Evolutionary conservation across 208 protist species (phyloP).

Genomic region (Angomonas ambiguus): DNA sequence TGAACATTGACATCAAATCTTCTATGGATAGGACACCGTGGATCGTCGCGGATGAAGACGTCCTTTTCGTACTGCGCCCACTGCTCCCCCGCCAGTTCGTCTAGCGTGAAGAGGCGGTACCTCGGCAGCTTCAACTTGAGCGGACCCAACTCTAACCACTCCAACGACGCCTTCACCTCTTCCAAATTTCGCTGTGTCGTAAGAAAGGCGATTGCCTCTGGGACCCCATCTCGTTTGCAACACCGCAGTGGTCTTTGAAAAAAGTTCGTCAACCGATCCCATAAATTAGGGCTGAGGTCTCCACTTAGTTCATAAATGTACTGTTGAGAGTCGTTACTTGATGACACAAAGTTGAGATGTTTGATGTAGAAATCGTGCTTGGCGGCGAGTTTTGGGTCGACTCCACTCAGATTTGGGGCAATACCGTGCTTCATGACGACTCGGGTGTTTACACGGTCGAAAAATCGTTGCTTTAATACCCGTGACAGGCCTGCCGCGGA

Average conservation of each 20-base stretch:
- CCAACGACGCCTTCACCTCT: constrained; percentile 14
- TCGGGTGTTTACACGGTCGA: background rate
- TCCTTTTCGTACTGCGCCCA: constrained; percentile 11
- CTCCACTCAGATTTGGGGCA: background rate
- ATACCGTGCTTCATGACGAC: background rate
- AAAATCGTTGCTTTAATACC: background rate
- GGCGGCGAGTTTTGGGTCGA: background rate
- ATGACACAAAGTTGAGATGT: background rate
- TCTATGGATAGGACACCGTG: constrained; percentile 13
- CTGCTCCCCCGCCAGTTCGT: background rate
- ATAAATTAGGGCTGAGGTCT: background rate
- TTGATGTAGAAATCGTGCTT: background rate
- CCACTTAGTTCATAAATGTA: constrained; percentile 1
- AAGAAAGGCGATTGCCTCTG: constrained; percentile 20
- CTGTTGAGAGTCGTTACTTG: background rate
- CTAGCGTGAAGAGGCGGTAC: constrained; percentile 23
- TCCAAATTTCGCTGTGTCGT: constrained; percentile 10
- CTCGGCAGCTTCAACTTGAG: constrained; percentile 11
- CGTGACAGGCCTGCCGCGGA: background rate
- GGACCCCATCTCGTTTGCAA: constrained; percentile 1
- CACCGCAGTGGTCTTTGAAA: constrained; percentile 15
- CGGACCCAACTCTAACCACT: constrained; percentile 14
- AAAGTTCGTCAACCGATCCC: constrained; percentile 2
- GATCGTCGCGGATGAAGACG: background rate
- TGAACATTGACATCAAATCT: constrained; percentile 15